Evolutionary conservation across 2,329 filamentous ascomycete genomes (phyloP), one percentile per base, ranked within the genome.

Genomic region (Trichoderma citrinoviride): DNA sequence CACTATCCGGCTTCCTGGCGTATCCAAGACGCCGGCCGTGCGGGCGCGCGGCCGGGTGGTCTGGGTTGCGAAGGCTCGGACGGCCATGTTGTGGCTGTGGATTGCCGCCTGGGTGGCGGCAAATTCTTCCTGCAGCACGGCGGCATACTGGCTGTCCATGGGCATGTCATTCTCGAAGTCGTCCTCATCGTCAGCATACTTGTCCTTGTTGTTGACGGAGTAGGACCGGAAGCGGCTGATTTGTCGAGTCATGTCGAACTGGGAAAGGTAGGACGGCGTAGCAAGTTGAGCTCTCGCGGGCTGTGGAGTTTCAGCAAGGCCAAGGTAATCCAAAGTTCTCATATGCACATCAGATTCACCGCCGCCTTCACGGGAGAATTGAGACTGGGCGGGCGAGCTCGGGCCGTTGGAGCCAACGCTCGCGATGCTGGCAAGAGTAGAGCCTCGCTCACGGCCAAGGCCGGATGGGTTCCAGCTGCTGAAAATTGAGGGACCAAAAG

Each of bases 191-290:
- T 96, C 92, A 2, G 91, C 93, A 72, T 98, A 98, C 76, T 95
- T 96, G 76, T 98, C 94, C 78, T 96, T 97, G 64, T 96, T 96
- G 77, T 99, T 99, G 69, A 99, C 95, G 0, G 95, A 99, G 77
- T 97, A 98, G 1, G 95, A 99, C 53, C 95, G 88, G 82, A 98
- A 96, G 60, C 95, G 88, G 76, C 91, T 98, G 50, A 89, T 84
- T 71, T 91, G 90, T 74, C 89, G 90, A 69, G 92, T 85, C 74
- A 91, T 89, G 67, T 89, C 88, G 67, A 94, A 81, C 72, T 90
- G 90, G 50, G 90, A 88, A 40, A 94, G 82, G 69, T 92, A 90
- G 2, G 90, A 90, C 3, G 90, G 89, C 8, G 91, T 88, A 47
- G 88, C 88, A 67, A 96, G 81, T 68, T 89, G 90, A 55, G 91